Evolutionary conservation across 805 yeast species (phyloP), one percentile per base, ranked within the genome.

Genomic region (Saccharomycopsis sp.): DNA sequence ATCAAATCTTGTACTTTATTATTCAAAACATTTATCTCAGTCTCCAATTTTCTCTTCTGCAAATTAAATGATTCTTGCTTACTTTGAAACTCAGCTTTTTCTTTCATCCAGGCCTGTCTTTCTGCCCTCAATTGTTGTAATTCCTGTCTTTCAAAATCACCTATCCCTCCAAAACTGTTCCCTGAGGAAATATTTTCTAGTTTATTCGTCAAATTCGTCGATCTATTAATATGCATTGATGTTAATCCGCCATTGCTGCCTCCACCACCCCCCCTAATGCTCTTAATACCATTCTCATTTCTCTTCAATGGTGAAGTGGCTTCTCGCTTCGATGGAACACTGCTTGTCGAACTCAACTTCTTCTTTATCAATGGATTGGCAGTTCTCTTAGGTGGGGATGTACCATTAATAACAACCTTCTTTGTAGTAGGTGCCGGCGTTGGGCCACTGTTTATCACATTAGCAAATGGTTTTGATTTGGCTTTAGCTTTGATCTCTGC

Each of bases 301-400:
- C 72, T 59, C 54, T 77, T 81, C 28, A 77, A 69, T 1, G 90
- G 90, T 0, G 89, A 82, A 0, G 85, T 67, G 0, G 90, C 85
- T 0, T 74, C 71, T 50, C 93, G 67, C 54, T 83, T 83, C 2
- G 82, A 68, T 3, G 89, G 89, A 16, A 81, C 40, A 22, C 36
- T 29, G 6, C 16, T 59, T 4, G 67, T 56, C 1, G 70, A 57
- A 2, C 55, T 35, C 14, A 35, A 19, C 32, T 38, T 33, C 23
- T 51, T 47, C 36, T 52, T 52, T 38, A 45, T 41, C 20, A 52
- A 28, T 11, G 51, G 11, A 35, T 9, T 23, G 21, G 43, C 26
- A 47, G 53, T 36, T 36, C 41, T 41, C 17, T 47, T 38, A 11
- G 40, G n/a, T 13, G 47, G 38, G 35, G 41, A 41, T 29, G 44